Base-by-base conservation (phyloP, 1,284 basidiomycete species). In the Irpex lacteus region DNA sequence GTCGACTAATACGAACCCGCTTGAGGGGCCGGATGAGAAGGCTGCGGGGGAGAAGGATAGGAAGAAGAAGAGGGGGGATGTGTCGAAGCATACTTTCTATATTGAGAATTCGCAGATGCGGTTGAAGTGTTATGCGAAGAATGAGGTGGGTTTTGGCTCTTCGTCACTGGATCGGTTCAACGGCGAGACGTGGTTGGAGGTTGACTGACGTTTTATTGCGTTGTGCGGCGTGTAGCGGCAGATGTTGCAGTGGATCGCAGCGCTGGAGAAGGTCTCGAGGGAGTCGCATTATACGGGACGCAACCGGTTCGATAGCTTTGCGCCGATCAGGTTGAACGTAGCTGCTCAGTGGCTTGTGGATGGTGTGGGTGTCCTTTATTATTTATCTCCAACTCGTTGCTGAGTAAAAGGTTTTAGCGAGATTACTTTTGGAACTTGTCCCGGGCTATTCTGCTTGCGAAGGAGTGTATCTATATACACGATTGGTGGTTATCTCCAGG, bases 331-430 rank as follows among this genome's bases (percentile, higher is more conserved):
- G 15, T 77, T 94, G 71, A 96, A 98, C 71, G 96, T 96, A 2
- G 91, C 94, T 44, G 94, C 96, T 0, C 97, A 98, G 72, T 99
- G 98, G 98, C 87, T 99, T 2, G 96, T 98, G n/a, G 98, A 99
- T 77, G 98, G 97, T 5, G 93, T 95, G 68, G 71, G 89, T 80
- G 13, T 50, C 9, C n/a, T n/a, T n/a, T n/a, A n/a, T n/a, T n/a
- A n/a, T n/a, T n/a, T n/a, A n/a, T n/a, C n/a, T n/a, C n/a, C n/a
- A n/a, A n/a, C 4, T 11, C 8, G 2, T 9, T 13, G 26, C 54
- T 56, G 47, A 19, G 32, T 32, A 4, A 32, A 4, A 32, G 32
- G 32, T 4, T 57, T n/a, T 47, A 95, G 91, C 88, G 96, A 15
- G 96, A 98, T 74, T 98, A 98, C 74, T 96, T 95, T 78, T 98